Percentiles rank a stretch among this genome's conserved stretches.
Evolutionary conservation across 2,329 filamentous ascomycete species (phyloP).

Genomic region (Penicillium rolfsii): DNA sequence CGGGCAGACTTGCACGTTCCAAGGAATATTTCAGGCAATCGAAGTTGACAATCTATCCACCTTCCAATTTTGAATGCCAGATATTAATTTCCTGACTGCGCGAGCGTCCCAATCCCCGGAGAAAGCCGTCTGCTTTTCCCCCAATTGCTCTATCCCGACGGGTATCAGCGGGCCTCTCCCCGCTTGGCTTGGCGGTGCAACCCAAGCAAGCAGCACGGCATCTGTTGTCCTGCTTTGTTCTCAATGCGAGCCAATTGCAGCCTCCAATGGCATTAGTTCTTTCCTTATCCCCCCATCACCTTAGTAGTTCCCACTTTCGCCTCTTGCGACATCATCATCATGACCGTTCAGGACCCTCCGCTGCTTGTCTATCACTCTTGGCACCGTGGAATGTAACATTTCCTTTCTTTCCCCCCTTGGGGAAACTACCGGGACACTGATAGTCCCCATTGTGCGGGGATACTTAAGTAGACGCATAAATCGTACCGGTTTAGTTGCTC

Average conservation of each 20-base stretch:
- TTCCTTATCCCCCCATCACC: not conserved
- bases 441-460: not conserved
- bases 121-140: not conserved
- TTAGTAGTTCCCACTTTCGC: not conserved
- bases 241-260: not conserved
- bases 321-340: constrained; percentile 1
- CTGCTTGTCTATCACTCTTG: constrained; percentile 24
- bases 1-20: not conserved
- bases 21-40: not conserved
- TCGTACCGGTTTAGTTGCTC: not conserved
- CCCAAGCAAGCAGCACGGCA: constrained; percentile 16
- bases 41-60: not conserved
- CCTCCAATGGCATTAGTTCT: not conserved
- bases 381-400: constrained; percentile 23
- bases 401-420: constrained; percentile 18
- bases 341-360: constrained; percentile 6
- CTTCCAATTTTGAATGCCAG: not conserved
- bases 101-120: not conserved
- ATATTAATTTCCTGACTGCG: not conserved
- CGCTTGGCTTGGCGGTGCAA: constrained; percentile 29
- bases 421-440: constrained; percentile 10
- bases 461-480: not conserved
- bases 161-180: constrained; percentile 17
- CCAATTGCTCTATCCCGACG: not conserved
- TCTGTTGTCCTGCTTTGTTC: constrained; percentile 10